Evolutionary conservation across 148 eudicot genomes (phyloP).

Genomic region (Linanthus parryae): DNA sequence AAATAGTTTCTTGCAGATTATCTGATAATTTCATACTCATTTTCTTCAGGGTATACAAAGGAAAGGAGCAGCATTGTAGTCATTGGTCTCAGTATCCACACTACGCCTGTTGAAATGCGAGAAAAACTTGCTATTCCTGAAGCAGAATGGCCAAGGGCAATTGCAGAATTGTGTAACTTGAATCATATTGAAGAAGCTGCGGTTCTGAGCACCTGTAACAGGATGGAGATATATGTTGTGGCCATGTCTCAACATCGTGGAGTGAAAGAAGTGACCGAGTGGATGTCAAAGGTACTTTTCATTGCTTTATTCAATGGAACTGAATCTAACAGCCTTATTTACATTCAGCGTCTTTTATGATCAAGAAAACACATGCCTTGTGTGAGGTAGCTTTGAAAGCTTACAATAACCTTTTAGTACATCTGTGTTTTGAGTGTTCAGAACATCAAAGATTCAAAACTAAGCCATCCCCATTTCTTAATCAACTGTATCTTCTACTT

Average conservation of each 20-base stretch:
- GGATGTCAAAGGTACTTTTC: slow-evolving; percentile 50
- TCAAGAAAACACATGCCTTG: no score
- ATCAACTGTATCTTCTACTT: no score
- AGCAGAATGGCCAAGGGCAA: slow-evolving; percentile 37
- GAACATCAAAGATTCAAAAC: no score
- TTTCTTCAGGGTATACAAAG: slow-evolving; percentile 36
- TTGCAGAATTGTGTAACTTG: slow-evolving; percentile 33
- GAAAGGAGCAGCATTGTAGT: slow-evolving; percentile 44
- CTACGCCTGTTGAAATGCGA: slow-evolving; percentile 47
- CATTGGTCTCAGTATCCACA: slow-evolving; percentile 39
- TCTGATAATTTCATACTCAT: background rate
- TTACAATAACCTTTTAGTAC: no score
- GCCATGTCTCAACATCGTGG: slow-evolving; percentile 50
- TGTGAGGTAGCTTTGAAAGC: no score
- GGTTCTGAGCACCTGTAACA: slow-evolving; percentile 51
- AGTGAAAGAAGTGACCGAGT: slow-evolving; percentile 51
- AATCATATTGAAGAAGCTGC: slow-evolving; percentile 62
- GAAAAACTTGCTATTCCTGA: slow-evolving; percentile 51
- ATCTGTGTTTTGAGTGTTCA: no score
- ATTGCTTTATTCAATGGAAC: no score
- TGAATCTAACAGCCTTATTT: no score
- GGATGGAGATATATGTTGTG: slow-evolving; percentile 47
- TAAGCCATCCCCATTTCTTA: no score
- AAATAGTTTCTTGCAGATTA: no score
- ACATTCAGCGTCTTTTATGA: no score